Percentiles rank a stretch among this genome's conserved stretches.
phyloP scores from a whole-genome alignment of 2,329 filamentous ascomycete species.

The Ustilaginoidea virens region DNA sequence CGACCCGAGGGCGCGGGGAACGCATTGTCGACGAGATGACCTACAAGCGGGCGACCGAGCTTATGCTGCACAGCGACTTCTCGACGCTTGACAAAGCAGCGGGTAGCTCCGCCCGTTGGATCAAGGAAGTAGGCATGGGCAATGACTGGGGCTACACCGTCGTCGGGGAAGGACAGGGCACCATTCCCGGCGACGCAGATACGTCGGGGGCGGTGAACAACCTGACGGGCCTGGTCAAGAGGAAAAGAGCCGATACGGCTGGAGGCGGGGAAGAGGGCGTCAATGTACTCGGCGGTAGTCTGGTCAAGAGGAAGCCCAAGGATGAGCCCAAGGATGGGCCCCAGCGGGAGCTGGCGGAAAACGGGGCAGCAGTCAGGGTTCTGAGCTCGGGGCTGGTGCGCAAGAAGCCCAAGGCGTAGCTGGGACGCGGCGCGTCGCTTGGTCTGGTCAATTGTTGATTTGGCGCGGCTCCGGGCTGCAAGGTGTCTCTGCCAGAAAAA shows the following conservation, averaged over 20 bases:
- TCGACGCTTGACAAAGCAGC: constrained; percentile 45
- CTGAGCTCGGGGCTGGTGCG: constrained; percentile 33
- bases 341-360: constrained; percentile 5
- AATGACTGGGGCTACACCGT: constrained; percentile 36
- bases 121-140: constrained; percentile 45
- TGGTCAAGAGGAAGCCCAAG: constrained; percentile 42
- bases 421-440: no score
- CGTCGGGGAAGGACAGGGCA: constrained; percentile 23
- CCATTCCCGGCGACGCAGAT: constrained; percentile 5
- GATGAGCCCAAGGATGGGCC: constrained; percentile 10
- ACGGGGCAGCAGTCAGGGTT: constrained; percentile 23
- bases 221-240: constrained; percentile 31
- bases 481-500: no score
- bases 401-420: constrained; percentile 37
- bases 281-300: constrained; percentile 31
- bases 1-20: constrained; percentile 42
- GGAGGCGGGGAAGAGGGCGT: constrained; percentile 10
- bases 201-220: constrained; percentile 23
- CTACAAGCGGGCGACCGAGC: constrained; percentile 53
- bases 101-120: constrained; percentile 54
- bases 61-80: constrained; percentile 63
- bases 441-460: no score
- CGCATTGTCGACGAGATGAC: constrained; percentile 45
- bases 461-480: no score
- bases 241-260: constrained; percentile 22